These are phyloP conservation scores for Fusarium phyllophilum DNA, from an alignment of 2,329 filamentous ascomycete species.

Conservation along the genomic window DNA sequence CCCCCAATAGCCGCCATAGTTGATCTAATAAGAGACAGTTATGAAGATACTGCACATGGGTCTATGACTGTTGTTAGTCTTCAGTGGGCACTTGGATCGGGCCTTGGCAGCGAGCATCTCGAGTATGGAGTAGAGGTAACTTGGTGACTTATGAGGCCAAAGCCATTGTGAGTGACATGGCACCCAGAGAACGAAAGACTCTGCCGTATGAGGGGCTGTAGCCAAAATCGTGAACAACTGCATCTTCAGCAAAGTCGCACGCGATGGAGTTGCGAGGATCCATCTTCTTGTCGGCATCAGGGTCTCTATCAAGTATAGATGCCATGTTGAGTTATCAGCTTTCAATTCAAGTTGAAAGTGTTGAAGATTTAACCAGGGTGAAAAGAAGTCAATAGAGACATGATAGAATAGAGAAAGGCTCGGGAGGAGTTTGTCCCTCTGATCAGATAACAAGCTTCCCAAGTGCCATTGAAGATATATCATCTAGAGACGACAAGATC, in stretches of 20 bases:
- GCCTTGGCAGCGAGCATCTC: background rate
- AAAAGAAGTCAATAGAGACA: background rate
- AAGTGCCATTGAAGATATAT: background rate
- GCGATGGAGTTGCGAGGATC: background rate
- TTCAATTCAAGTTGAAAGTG: background rate
- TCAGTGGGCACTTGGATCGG: background rate
- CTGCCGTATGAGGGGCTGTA: background rate
- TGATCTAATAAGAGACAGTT: background rate
- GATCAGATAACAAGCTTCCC: background rate
- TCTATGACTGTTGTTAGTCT: background rate
- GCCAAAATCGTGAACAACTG: background rate
- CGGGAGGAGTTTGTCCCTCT: background rate
- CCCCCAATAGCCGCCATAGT: background rate
- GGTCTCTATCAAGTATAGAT: background rate
- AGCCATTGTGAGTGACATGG: background rate
- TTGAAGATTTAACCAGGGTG: too few species aligned
- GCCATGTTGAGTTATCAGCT: background rate
- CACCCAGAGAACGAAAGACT: background rate
- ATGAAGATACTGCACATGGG: background rate
- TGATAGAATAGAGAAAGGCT: background rate
- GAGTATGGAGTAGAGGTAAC: background rate
- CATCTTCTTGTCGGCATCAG: background rate
- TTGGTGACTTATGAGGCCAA: background rate
- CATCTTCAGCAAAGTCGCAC: background rate
- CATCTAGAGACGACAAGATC: background rate